Evolutionary conservation across 78 protist genomes (phyloP), one percentile per base, ranked within the genome.

Genomic region (Isochrysis galbana): DNA sequence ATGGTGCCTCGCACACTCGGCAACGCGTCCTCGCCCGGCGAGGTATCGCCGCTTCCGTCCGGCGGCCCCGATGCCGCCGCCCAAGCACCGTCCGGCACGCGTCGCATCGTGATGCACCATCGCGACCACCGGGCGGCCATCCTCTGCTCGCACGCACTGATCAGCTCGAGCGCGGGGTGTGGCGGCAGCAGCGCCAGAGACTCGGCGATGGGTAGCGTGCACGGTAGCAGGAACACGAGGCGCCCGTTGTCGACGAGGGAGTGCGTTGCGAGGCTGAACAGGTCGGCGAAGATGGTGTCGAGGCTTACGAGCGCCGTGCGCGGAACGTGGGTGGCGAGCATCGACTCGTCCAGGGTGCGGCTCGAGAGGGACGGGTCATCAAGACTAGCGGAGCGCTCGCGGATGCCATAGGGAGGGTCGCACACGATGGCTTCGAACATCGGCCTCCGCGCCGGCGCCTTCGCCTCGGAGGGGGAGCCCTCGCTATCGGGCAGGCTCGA

Each of bases 321-420:
- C 44, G 80, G 80, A 17, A 70, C 80, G 41, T 70, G 80, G 32
- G 42, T 5, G n/a, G 36, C 80, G 80, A 29, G 80, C 41, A 3
- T 5, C 61, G 61, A 7, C 80, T 70, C 80, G 10, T 29, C 42
- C 32, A 70, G 34, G 42, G 41, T 7, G 10, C 80, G 80, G 29
- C 17, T 17, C 32, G 22, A 22, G n/a, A 70, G 41, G 45, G 34
- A 3, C 1, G 21, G 47, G 86, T 42, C 51, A 48, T 26, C 94
- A 19, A 93, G 21, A 46, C 0, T 89, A n/a, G 21, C 91, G 34
- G 77, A 19, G 29, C 55, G 0, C 54, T 86, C 96, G 42, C 96
- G 72, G 41, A 95, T 23, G 25, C 96, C 96, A 77, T 94, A 94
- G 19, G 96, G 96, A 44, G 96, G 96, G 89, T 94, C 96, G 25